These are phyloP conservation scores for Penicillium canariense DNA, from an alignment of 495 filamentous ascomycete genomes.

Conservation along the genomic window DNA sequence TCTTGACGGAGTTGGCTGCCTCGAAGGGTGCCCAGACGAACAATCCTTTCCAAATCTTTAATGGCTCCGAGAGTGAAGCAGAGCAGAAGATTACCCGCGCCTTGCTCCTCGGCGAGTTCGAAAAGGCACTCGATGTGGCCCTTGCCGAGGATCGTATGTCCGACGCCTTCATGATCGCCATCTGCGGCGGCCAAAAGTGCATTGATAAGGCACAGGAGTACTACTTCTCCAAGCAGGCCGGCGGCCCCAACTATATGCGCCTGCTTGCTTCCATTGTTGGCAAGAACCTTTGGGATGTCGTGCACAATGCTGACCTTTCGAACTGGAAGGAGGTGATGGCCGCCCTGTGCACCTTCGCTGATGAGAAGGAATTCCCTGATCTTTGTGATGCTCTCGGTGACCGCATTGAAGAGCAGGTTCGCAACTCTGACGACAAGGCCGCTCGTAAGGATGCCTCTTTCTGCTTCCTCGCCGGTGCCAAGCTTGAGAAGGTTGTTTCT, in stretches of 20 bases:
- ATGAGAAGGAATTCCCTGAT: conserved; percentile 86
- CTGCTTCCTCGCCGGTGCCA: conserved; percentile 92
- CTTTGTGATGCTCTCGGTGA: conserved; percentile 97
- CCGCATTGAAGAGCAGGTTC: conserved; percentile 71
- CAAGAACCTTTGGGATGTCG: conserved; percentile 97
- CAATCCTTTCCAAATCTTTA: conserved; percentile 83
- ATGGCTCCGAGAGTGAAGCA: conserved; percentile 71
- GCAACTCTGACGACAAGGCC: conserved; percentile 45
- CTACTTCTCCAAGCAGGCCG: conserved; percentile 80
- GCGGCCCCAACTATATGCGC: conserved; percentile 86
- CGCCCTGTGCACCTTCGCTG: conserved; percentile 89
- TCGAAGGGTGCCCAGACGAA: conserved; percentile 79
- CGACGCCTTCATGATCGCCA: conserved; percentile 97
- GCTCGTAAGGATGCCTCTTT: conserved; percentile 85
- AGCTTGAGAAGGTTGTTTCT: conserved; percentile 90
- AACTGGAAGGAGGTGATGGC: conserved; percentile 98
- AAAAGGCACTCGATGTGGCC: conserved; percentile 83
- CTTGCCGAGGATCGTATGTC: conserved; percentile 85
- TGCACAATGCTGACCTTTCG: conserved; percentile 86
- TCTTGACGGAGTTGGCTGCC: conserved; percentile 71
- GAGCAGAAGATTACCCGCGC: conserved; percentile 86
- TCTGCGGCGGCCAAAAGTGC: conserved; percentile 90
- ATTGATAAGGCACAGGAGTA: conserved; percentile 91
- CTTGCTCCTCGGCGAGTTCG: conserved; percentile 85
- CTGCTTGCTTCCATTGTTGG: conserved; percentile 88